A percentile compares a stretch with the other conserved stretches of the same genome.
Evolutionary conservation across 805 yeast genomes (phyloP).

Genomic region (Starmerella geochares): DNA sequence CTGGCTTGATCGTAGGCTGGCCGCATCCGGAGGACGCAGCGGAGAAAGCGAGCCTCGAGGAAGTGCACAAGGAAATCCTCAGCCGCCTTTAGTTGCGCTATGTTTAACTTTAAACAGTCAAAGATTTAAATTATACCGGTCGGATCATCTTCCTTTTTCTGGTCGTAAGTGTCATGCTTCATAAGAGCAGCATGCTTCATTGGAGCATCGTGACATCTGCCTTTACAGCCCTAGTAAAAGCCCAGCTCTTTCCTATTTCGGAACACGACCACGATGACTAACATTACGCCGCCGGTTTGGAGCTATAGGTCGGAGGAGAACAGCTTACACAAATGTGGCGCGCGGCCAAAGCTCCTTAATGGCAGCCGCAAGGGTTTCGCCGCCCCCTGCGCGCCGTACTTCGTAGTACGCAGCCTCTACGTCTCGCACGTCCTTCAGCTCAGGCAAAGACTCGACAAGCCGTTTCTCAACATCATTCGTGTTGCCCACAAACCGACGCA

Average conservation of each 20-base stretch:
- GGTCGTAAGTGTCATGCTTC: too few species aligned
- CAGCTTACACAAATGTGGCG: conserved; percentile 14
- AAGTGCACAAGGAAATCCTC: conserved; percentile 49
- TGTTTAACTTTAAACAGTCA: not conserved
- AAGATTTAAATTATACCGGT: too few species aligned
- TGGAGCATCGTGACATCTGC: too few species aligned
- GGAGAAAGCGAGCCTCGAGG: conserved; percentile 41
- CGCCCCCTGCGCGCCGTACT: conserved; percentile 16
- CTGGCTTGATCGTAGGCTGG: conserved; percentile 89
- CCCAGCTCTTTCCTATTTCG: not conserved
- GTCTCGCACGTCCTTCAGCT: conserved; percentile 1
- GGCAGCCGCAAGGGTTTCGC: conserved; percentile 14
- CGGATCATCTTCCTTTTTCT: too few species aligned
- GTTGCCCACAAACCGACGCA: conserved; percentile 21
- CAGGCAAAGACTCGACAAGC: conserved; percentile 7
- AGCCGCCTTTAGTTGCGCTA: conserved; percentile 10
- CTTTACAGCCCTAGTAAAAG: not conserved
- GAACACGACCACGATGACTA: not conserved
- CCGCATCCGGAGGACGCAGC: conserved; percentile 77
- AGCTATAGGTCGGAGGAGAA: too few species aligned
- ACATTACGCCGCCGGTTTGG: too few species aligned
- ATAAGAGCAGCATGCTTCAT: too few species aligned
- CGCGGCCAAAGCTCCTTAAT: conserved; percentile 20
- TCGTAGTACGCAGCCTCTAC: conserved; percentile 15
- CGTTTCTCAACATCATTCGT: conserved; percentile 19